A percentile compares a stretch with the other conserved stretches of the same genome.
phyloP scores from a whole-genome alignment of 192 early-diverging fungal species.

The Coemansia sp. region DNA sequence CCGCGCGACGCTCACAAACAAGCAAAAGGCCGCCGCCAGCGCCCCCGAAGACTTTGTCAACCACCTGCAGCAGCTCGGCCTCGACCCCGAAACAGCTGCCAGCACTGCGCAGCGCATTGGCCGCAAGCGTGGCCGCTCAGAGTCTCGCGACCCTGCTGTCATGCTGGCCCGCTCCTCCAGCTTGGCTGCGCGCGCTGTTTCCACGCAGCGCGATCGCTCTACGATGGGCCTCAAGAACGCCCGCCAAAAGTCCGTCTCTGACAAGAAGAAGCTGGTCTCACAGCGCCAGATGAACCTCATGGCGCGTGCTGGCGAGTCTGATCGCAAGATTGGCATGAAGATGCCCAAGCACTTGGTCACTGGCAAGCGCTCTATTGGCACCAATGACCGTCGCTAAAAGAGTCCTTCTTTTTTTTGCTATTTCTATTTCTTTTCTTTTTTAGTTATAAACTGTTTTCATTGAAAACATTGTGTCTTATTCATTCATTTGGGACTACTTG shows the following conservation, averaged over 20 bases:
- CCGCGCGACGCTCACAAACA: slow-evolving; percentile 64
- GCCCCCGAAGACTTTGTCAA: slow-evolving; percentile 66
- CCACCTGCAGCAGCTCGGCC: slow-evolving; percentile 72
- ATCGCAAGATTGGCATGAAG: slow-evolving; percentile 87
- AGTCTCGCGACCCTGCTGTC: slow-evolving; percentile 62
- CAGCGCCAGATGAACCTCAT: slow-evolving; percentile 75
- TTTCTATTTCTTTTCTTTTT: slow-evolving; percentile 10
- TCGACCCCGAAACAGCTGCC: slow-evolving; percentile 63
- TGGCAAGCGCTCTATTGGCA: slow-evolving; percentile 83
- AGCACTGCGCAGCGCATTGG: slow-evolving; percentile 63
- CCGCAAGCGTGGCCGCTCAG: slow-evolving; percentile 77
- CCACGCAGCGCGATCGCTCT: slow-evolving; percentile 64
- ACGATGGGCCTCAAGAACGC: slow-evolving; percentile 74
- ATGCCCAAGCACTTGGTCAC: slow-evolving; percentile 98
- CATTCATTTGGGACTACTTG: too few species aligned
- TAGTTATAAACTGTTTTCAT: too few species aligned
- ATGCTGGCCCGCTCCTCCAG: slow-evolving; percentile 63
- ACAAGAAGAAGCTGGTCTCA: slow-evolving; percentile 74
- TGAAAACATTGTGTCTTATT: too few species aligned
- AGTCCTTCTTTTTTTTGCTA: slow-evolving; percentile 7
- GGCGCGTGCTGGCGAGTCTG: slow-evolving; percentile 90
- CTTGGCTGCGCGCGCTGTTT: slow-evolving; percentile 62
- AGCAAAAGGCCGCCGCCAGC: slow-evolving; percentile 37
- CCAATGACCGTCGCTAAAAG: slow-evolving; percentile 78
- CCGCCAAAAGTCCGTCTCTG: slow-evolving; percentile 57